Evolutionary conservation across 108 stramenopile species (phyloP), one percentile per base, ranked within the genome.

Genomic region (Poteriospumella lacustris): DNA sequence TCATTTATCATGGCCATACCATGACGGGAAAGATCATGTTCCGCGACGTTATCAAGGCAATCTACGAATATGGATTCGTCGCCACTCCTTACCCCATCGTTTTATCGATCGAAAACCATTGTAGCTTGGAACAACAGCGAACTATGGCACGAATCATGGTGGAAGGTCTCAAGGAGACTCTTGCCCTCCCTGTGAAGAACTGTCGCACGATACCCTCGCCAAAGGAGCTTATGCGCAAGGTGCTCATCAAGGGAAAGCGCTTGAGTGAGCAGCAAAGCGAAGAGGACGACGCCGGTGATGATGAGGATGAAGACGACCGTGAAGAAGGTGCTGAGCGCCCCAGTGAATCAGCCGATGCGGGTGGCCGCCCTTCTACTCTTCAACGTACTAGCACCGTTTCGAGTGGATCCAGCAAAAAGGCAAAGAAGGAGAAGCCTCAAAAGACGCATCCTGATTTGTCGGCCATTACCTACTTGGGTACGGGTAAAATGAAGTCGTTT

Each of bases 101-200:
- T 59, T 78, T 99, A 31, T 91, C 90, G 3, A 67, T 99, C 42
- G 97, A 99, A 81, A 96, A 96, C 86, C 95, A 99, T 82, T 99
- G 97, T 85, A 83, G 85, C 33, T 79, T 83, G 52, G 68, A 85
- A 0, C 92, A 84, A 79, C 97, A 99, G 84, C 44, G 79, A 82
- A 81, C 62, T 59, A 94, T 95, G 90, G 95, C 94, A 1, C 44
- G 67, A 2, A 81, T 84, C 40, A 43, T 84, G 43, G 44, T 62
- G 44, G 28, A 44, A 33, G 47, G 26, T 1, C 58, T 98, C 41
- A 91, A 90, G 24, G 76, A 88, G 29, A 76, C 58, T 36, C 78
- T 97, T 43, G 91, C 83, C 58, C 58, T 90, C 26, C 91, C 93
- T 39, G 34, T n/a, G 34, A 77, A 39, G 72, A 85, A 39, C 76